phyloP scores from a whole-genome alignment of 129 eudicot species.

The Glebionis coronaria region DNA sequence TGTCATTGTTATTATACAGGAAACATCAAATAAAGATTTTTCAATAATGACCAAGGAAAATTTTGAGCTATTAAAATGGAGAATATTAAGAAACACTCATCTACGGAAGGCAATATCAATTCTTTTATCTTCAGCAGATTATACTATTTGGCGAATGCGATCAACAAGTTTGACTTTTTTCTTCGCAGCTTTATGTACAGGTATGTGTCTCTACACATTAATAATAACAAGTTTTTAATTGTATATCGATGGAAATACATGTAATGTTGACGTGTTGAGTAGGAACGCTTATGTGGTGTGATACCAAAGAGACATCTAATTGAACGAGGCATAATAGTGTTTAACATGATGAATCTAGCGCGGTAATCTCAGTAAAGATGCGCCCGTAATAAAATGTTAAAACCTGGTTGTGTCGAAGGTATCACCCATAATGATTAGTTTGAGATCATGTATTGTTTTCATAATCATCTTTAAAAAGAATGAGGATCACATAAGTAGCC shows the following conservation, averaged over 20 bases:
- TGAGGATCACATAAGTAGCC: no score
- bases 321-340: no score
- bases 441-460: no score
- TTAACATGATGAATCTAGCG: no score
- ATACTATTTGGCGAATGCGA: slow-evolving; percentile 96
- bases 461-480: no score
- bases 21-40: slow-evolving; percentile 89
- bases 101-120: slow-evolving; percentile 64
- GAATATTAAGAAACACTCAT: slow-evolving; percentile 54
- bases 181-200: slow-evolving; percentile 91
- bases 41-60: slow-evolving; percentile 91
- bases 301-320: no score
- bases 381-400: no score
- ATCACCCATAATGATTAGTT: no score
- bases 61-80: slow-evolving; percentile 94
- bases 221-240: background rate
- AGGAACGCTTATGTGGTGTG: slow-evolving; percentile 97
- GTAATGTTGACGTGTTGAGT: background rate
- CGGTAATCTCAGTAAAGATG: no score
- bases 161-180: slow-evolving; percentile 87
- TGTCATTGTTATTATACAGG: slow-evolving; percentile 41
- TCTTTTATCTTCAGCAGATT: slow-evolving; percentile 66
- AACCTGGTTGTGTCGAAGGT: no score
- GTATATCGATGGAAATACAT: background rate
- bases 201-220: slow-evolving; percentile 26